phyloP scores from a whole-genome alignment of 306 rosid species.

The Psophocarpus tetragonolobus region DNA sequence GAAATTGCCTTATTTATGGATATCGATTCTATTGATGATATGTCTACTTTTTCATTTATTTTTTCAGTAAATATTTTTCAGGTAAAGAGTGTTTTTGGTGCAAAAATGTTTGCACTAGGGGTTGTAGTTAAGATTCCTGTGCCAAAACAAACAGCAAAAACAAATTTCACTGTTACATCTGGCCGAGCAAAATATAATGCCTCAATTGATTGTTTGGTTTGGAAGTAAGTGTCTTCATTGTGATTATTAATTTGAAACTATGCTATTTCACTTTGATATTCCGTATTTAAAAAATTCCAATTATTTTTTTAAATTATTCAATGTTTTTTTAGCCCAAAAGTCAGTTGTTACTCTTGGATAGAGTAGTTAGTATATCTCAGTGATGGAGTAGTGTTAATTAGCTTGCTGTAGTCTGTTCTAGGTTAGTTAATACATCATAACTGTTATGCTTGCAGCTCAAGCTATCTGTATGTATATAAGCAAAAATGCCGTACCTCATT shows the following conservation, averaged over 20 bases:
- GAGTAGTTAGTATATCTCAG: too few species aligned
- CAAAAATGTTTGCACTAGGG: constrained; percentile 93
- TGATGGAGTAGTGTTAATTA: too few species aligned
- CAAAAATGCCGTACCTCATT: too few species aligned
- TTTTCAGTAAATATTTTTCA: constrained; percentile 36
- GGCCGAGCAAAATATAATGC: constrained; percentile 92
- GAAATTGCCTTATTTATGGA: constrained; percentile 24
- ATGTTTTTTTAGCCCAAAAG: neutral
- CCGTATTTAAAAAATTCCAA: neutral
- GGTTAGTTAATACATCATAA: too few species aligned
- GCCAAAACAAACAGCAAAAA: constrained; percentile 89
- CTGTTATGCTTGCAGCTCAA: too few species aligned
- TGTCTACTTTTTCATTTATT: constrained; percentile 13
- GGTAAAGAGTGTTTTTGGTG: constrained; percentile 89
- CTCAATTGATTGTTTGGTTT: constrained; percentile 79
- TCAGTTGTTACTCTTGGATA: neutral
- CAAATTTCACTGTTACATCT: constrained; percentile 85
- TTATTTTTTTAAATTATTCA: neutral
- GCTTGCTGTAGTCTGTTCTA: too few species aligned
- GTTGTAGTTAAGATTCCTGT: constrained; percentile 90
- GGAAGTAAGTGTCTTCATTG: constrained; percentile 69
- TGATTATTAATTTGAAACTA: constrained; percentile 1
- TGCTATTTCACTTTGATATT: neutral
- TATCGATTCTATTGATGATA: neutral
- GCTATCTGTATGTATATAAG: too few species aligned